Conservation (phyloP, 2,329 filamentous ascomycete genomes). For the Capronia americana region DNA sequence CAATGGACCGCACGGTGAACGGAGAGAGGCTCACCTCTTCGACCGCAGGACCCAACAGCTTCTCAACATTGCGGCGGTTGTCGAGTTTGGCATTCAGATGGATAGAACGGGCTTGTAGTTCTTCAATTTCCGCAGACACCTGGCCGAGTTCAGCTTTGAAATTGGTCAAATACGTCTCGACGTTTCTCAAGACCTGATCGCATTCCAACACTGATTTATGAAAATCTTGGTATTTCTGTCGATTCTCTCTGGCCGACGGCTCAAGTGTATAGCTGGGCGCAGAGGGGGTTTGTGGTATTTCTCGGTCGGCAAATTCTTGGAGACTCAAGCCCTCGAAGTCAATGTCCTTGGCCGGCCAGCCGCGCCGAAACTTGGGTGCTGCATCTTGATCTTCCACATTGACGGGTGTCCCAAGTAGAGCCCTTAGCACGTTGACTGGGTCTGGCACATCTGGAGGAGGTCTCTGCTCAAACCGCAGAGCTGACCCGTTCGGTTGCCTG, state of each 20-base stretch:
- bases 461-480: conserved; percentile 64
- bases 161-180: conserved; percentile 88
- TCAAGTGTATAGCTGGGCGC: conserved; percentile 71
- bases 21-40: conserved; percentile 92
- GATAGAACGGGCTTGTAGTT: conserved; percentile 82
- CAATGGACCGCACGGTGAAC: conserved; percentile 79
- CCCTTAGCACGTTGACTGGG: conserved; percentile 72
- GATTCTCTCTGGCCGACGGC: conserved; percentile 71
- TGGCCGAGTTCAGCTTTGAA: conserved; percentile 92
- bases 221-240: conserved; percentile 84
- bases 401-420: conserved; percentile 54
- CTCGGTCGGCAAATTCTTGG: conserved; percentile 66
- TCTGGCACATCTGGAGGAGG: conserved; percentile 66
- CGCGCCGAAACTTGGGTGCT: conserved; percentile 18
- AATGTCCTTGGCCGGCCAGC: conserved; percentile 60
- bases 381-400: conserved; percentile 29
- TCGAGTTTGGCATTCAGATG: conserved; percentile 83
- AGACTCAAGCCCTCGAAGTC: conserved; percentile 82
- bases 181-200: conserved; percentile 90
- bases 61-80: conserved; percentile 88
- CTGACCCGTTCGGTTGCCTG: conserved; percentile 70
- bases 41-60: conserved; percentile 82
- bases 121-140: conserved; percentile 95
- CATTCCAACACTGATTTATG: conserved; percentile 86
- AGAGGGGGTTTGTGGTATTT: conserved; percentile 61